Evolutionary conservation across 2,329 filamentous ascomycete species (phyloP), one percentile per base, ranked within the genome.

Genomic region (Colletotrichum falcatum): DNA sequence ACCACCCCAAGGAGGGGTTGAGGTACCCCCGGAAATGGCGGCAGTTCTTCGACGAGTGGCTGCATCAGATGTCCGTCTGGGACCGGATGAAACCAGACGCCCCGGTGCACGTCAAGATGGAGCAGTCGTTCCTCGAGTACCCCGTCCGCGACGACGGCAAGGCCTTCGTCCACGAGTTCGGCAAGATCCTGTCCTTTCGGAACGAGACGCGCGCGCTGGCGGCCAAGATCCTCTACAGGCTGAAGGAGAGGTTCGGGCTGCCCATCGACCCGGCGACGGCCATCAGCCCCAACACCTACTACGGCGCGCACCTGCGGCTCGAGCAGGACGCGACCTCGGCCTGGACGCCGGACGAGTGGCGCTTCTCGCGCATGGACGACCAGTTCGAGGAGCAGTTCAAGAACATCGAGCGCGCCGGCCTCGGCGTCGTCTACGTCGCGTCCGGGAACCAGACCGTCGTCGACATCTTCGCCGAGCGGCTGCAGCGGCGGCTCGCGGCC

Each of bases 51-150:
- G 77, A 79, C 59, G 70, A 65, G 28, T 76, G 79, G 79, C 70
- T 79, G 33, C 66, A 60, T 66, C 42, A 75, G 65, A 59, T 77
- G 74, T 67, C 46, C 49, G 64, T 68, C 6, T 11, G n/a, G 11
- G 64, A 54, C 11, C 14, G 12, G 3, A 39, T 63, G 14, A 42
- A 37, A 11, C 14, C 18, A 2, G 68, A 72, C 0, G 62, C 44
- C 0, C 77, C 78, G 9, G 74, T 78, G 5, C 78, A 79, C 65
- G 67, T 79, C 56, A 65, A 65, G 61, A 70, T 77, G 35, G 77
- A 76, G 53, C 80, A 80, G 69, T 78, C 78, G 0, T 81, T 79
- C 65, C 77, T 82, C 51, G 77, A 81, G 56, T 82, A 81, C 61
- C 81, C 81, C 12, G 78, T 78, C 5, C 75, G 74, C 53, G 76